Conservation (phyloP, 345 rosid genomes). For the Orychophragmus violaceus region DNA sequence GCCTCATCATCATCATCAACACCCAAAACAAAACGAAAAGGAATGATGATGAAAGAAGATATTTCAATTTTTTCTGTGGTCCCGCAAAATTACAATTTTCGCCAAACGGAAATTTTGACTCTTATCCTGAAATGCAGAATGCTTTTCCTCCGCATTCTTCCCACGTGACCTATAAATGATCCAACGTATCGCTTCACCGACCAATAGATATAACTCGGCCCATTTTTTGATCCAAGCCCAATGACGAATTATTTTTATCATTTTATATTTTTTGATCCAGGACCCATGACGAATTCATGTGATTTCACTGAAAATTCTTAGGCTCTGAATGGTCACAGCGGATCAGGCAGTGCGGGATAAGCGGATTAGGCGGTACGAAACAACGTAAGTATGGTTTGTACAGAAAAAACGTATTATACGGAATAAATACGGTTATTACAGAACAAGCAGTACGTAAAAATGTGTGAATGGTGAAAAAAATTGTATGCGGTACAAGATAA, state of each 20-base stretch:
- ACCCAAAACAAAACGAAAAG: neutral
- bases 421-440: too few species aligned
- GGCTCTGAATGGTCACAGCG: too few species aligned
- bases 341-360: too few species aligned
- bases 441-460: too few species aligned
- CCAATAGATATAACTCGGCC: neutral
- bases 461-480: too few species aligned
- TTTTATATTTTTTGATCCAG: too few species aligned
- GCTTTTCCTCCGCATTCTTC: conserved; percentile 2
- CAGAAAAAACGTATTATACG: too few species aligned
- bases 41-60: neutral
- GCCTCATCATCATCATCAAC: neutral
- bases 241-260: too few species aligned
- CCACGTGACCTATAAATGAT: conserved; percentile 11
- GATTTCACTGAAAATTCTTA: neutral
- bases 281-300: too few species aligned
- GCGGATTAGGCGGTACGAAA: too few species aligned
- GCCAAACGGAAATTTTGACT: neutral
- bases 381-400: too few species aligned
- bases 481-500: too few species aligned
- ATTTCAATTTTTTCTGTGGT: conserved; percentile 15
- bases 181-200: neutral
- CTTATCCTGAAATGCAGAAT: neutral
- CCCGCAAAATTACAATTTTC: conserved; percentile 13
- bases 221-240: neutral